A percentile compares a stretch with the other conserved stretches of the same genome.
phyloP scores from a whole-genome alignment of 2,329 filamentous ascomycete genomes.

The Iodosphaeria phyllophila region DNA sequence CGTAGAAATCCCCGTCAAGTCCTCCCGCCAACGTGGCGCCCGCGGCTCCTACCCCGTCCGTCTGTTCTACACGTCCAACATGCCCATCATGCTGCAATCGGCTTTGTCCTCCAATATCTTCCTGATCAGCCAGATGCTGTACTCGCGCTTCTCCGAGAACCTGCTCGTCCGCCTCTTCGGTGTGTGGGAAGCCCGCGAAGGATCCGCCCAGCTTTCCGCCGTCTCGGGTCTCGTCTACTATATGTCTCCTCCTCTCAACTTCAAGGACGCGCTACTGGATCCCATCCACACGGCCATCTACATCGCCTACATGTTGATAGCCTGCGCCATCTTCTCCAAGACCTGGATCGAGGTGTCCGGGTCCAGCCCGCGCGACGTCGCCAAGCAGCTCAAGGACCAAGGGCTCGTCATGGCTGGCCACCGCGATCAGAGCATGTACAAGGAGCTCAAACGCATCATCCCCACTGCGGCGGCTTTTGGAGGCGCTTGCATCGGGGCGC shows the following conservation, averaged over 20 bases:
- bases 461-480: conserved; percentile 96
- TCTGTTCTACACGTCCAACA: conserved; percentile 99
- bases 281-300: conserved; percentile 94
- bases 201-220: conserved; percentile 87
- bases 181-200: conserved; percentile 96
- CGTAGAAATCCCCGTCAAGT: conserved; percentile 99
- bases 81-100: conserved; percentile 99
- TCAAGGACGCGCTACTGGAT: conserved; percentile 91
- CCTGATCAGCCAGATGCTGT: conserved; percentile 97
- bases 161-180: conserved; percentile 92
- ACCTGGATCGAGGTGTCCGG: conserved; percentile 99
- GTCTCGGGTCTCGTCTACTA: conserved; percentile 94
- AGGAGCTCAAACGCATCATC: conserved; percentile 98
- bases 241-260: conserved; percentile 96
- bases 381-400: conserved; percentile 99
- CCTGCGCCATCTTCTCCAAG: conserved; percentile 98
- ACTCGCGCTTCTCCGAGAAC: conserved; percentile 98
- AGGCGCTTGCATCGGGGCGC: conserved; percentile 94
- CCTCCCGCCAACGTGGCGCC: conserved; percentile 93
- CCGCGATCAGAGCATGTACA: conserved; percentile 99
- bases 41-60: conserved; percentile 96
- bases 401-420: conserved; percentile 98
- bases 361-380: conserved; percentile 91
- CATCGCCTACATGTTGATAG: conserved; percentile 93
- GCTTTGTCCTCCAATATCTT: conserved; percentile 98